Evolutionary conservation across 2,329 filamentous ascomycete genomes (phyloP).

Genomic region (Dendryphion nanum): DNA sequence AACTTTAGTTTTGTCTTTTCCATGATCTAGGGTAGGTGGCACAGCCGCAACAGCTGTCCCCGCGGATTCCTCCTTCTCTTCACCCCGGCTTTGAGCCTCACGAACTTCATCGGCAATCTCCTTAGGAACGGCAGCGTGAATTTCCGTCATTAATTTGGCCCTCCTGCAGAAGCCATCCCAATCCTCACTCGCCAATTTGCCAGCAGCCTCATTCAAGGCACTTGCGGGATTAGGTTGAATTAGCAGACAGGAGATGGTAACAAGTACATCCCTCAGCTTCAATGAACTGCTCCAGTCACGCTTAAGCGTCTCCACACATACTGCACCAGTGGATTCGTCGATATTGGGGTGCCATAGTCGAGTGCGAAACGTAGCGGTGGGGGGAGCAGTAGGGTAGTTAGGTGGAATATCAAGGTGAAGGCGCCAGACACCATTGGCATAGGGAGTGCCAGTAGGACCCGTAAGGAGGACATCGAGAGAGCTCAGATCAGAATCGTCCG

Average conservation of each 20-base stretch:
- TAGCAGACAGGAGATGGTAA: conserved; percentile 60
- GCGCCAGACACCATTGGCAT: conserved; percentile 58
- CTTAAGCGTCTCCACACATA: conserved; percentile 65
- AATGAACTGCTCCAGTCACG: conserved; percentile 60
- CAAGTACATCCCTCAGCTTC: conserved; percentile 59
- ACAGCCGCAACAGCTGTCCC: conserved; percentile 8
- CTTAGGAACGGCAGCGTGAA: conserved; percentile 56
- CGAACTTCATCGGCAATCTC: conserved; percentile 45
- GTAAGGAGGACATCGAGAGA: conserved; percentile 58
- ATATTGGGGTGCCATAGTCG: conserved; percentile 66
- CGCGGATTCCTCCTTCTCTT: conserved; percentile 32
- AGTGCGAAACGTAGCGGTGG: conserved; percentile 60
- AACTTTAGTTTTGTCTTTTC: conserved; percentile 17
- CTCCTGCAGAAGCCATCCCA: conserved; percentile 57
- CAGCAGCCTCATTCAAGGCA: conserved; percentile 61
- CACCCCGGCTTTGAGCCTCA: conserved; percentile 56
- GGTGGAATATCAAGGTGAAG: conserved; percentile 60
- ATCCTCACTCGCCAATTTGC: conserved; percentile 56
- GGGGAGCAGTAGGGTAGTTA: conserved; percentile 53
- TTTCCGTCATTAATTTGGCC: conserved; percentile 61
- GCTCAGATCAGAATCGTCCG: conserved; percentile 53
- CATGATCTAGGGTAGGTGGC: conserved; percentile 20
- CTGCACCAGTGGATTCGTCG: conserved; percentile 59
- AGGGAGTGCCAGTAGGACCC: conserved; percentile 60
- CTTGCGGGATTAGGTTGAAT: conserved; percentile 65